These are phyloP conservation scores for Bipolaris oryzae DNA, from an alignment of 2,329 filamentous ascomycete species.

Conservation along the genomic window DNA sequence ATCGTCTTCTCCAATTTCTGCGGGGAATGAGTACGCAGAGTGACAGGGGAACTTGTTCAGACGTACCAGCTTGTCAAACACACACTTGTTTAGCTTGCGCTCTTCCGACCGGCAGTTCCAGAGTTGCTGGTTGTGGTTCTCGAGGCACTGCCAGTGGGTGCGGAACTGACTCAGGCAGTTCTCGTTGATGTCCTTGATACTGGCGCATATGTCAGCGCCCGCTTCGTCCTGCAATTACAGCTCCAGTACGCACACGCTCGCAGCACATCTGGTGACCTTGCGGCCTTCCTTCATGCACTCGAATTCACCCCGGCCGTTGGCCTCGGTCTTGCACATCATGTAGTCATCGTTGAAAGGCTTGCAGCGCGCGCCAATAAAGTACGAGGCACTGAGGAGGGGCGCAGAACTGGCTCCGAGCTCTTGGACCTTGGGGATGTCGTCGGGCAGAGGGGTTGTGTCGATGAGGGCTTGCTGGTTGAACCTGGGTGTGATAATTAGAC, in stretches of 20 bases:
- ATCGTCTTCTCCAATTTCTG: constrained; percentile 60
- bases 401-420: constrained; percentile 94
- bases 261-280: constrained; percentile 94
- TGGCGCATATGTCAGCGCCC: constrained; percentile 49
- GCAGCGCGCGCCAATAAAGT: constrained; percentile 97
- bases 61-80: constrained; percentile 92
- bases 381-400: constrained; percentile 87
- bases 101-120: constrained; percentile 93
- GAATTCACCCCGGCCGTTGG: constrained; percentile 86
- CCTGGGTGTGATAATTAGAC: constrained; percentile 58
- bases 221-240: background rate
- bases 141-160: constrained; percentile 91
- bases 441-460: constrained; percentile 94
- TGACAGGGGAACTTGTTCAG: background rate
- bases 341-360: constrained; percentile 97
- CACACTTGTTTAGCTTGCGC: constrained; percentile 91
- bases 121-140: constrained; percentile 96
- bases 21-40: constrained; percentile 3
- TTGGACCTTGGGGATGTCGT: constrained; percentile 87
- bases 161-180: constrained; percentile 91
- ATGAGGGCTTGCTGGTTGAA: constrained; percentile 94
- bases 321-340: constrained; percentile 99
- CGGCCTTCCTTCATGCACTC: constrained; percentile 96
- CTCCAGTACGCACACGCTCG: constrained; percentile 74
- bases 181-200: constrained; percentile 94